Evolutionary conservation across 768 basidiomycete genomes (phyloP).

Genomic region (Suillus paluster): DNA sequence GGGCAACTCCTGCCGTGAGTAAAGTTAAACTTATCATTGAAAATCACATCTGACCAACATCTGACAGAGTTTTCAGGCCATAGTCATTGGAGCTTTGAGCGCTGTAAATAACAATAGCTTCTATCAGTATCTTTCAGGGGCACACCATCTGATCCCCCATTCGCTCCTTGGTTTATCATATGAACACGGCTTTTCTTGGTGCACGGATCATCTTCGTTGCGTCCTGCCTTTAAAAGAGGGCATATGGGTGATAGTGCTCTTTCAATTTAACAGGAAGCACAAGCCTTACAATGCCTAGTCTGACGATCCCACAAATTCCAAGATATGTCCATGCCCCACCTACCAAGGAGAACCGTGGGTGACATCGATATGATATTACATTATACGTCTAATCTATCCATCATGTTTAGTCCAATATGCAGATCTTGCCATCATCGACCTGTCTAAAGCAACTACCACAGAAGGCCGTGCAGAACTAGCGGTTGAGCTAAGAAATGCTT

Average conservation of each 20-base stretch:
- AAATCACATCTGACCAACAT: neutral
- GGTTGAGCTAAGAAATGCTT: constrained; percentile 44
- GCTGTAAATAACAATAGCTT: neutral
- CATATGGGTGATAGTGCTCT: neutral
- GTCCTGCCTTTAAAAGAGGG: neutral
- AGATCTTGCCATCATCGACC: constrained; percentile 52
- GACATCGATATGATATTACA: neutral
- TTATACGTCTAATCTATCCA: constrained; percentile 26
- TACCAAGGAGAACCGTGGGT: constrained; percentile 29
- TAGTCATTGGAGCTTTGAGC: neutral
- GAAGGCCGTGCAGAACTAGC: constrained; percentile 45
- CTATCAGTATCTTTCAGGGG: neutral
- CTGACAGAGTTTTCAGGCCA: neutral
- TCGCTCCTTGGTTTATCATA: neutral
- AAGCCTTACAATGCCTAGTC: constrained; percentile 28
- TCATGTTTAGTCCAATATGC: constrained; percentile 42
- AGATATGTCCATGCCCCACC: constrained; percentile 34
- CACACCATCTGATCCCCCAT: neutral
- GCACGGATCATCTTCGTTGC: constrained; percentile 2
- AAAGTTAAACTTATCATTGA: neutral
- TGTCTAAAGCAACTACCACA: constrained; percentile 42
- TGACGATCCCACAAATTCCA: constrained; percentile 34
- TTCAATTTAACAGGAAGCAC: neutral
- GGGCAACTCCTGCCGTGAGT: neutral
- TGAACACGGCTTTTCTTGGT: neutral